These are phyloP conservation scores for Tetrahymena elliotti DNA, from an alignment of 73 alveolate genomes.

Conservation along the genomic window DNA sequence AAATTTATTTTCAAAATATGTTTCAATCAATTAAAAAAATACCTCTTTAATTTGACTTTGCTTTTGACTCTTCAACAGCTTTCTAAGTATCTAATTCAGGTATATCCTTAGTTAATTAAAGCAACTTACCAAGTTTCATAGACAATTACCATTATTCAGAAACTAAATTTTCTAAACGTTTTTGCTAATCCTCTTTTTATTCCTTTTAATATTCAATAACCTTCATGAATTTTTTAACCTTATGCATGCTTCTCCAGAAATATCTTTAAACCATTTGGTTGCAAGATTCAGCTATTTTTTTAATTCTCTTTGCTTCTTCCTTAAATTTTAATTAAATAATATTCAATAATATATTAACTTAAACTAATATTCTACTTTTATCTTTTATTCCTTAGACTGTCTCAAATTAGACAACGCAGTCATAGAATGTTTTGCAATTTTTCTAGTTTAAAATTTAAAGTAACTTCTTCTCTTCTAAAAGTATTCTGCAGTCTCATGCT, in stretches of 20 bases:
- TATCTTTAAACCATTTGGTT: background rate
- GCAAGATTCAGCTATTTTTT: background rate
- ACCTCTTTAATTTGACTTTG: background rate
- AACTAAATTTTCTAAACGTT: background rate
- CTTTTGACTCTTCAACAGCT: background rate
- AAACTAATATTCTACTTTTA: slow-evolving; percentile 1
- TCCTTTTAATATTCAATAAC: background rate
- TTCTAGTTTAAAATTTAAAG: slow-evolving; percentile 23
- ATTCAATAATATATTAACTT: background rate
- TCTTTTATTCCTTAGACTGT: slow-evolving; percentile 12
- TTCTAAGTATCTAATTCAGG: background rate
- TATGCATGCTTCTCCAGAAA: background rate
- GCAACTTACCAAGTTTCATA: background rate
- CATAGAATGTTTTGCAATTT: slow-evolving; percentile 21
- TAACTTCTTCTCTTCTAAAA: slow-evolving; percentile 15
- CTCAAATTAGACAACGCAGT: slow-evolving; percentile 7
- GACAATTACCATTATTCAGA: background rate
- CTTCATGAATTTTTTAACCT: background rate
- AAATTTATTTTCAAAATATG: background rate
- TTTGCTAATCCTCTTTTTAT: background rate
- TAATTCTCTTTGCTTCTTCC: slow-evolving; percentile 13
- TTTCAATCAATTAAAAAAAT: background rate
- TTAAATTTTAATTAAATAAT: background rate
- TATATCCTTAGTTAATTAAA: background rate
- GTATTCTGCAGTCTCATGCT: slow-evolving; percentile 35